Base-by-base conservation (phyloP, 257 asterid genomes). In the Petunia axillaris region DNA sequence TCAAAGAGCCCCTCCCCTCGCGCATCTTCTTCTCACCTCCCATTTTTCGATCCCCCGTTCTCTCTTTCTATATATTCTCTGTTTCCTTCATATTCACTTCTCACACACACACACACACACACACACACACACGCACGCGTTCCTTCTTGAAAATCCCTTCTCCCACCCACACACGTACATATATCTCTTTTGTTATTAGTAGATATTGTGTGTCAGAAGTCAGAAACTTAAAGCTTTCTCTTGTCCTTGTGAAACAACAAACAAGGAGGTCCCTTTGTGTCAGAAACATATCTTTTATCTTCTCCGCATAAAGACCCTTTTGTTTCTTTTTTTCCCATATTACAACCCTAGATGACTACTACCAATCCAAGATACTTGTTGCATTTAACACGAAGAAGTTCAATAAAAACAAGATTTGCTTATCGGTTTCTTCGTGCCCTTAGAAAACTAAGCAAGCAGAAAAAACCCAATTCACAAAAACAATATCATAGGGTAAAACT, bases 271-370 rank as follows among this genome's bases (percentile, higher is more conserved):
- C 86, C 90, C 90, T 91, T 86, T 84, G 88, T 90, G 96, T 94
- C 98, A 90, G 95, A 92, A 89, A 60, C 79, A 93, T 90, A 88
- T 87, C 91, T 88, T 82, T 78, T 77, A 63, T 74, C 80, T 79
- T 80, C 62, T 63, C 55, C 75, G 13, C 6, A 52, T 10, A 16
- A 54, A 8, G 11, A 48, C 54, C 35, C 2, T 67, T 38, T 67
- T 50, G 62, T 79, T 62, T 79, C 58, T 80, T 53, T 77, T 77
- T 39, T n/a, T 57, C 14, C 55, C 39, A 14, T 64, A 11, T 60
- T 59, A 55, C 46, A 91, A 89, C 92, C 94, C 91, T 88, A 89
- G 79, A 60, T 1, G 62, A 43, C 1, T 36, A 66, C 50, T 35
- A 37, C 13, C 53, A 35, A 7, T 4, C 37, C 65, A 43, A 44